phyloP scores from a whole-genome alignment of 352 stramenopile species.

The Phytophthora europaea region DNA sequence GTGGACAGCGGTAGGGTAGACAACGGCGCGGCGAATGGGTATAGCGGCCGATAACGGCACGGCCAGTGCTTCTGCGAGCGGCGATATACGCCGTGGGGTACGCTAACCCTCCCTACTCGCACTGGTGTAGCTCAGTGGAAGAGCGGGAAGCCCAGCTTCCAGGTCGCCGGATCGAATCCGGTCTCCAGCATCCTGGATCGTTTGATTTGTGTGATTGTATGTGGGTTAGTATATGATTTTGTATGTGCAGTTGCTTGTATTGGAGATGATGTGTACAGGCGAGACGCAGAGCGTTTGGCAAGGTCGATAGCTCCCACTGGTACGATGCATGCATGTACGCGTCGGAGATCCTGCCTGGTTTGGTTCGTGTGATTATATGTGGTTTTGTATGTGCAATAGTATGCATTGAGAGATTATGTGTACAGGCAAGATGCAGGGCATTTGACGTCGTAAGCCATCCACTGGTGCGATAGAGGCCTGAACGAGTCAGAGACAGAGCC shows the following conservation, averaged over 20 bases:
- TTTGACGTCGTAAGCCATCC: not conserved
- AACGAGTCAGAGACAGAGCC: not conserved
- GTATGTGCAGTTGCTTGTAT: not conserved
- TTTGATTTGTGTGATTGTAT: not conserved
- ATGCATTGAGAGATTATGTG: not conserved
- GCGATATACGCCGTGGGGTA: too few relatives aligned
- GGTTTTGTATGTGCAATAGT: not conserved
- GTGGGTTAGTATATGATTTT: not conserved
- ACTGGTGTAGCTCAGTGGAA: constrained; percentile 1
- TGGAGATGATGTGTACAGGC: too few relatives aligned
- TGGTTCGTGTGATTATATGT: too few relatives aligned
- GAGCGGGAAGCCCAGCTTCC: not conserved
- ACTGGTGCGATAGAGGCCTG: constrained; percentile 1
- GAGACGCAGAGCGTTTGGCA: too few relatives aligned
- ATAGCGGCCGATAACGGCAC: too few relatives aligned
- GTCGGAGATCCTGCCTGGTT: too few relatives aligned
- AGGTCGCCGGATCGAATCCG: not conserved
- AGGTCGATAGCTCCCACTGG: too few relatives aligned
- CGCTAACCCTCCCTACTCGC: too few relatives aligned
- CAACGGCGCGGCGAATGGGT: too few relatives aligned
- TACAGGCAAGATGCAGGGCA: not conserved
- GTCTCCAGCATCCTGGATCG: not conserved
- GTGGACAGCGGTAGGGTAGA: too few relatives aligned
- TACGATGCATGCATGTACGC: too few relatives aligned
- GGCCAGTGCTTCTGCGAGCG: too few relatives aligned